phyloP scores from a whole-genome alignment of 306 rosid species.

The Prinsepia uniflora region DNA sequence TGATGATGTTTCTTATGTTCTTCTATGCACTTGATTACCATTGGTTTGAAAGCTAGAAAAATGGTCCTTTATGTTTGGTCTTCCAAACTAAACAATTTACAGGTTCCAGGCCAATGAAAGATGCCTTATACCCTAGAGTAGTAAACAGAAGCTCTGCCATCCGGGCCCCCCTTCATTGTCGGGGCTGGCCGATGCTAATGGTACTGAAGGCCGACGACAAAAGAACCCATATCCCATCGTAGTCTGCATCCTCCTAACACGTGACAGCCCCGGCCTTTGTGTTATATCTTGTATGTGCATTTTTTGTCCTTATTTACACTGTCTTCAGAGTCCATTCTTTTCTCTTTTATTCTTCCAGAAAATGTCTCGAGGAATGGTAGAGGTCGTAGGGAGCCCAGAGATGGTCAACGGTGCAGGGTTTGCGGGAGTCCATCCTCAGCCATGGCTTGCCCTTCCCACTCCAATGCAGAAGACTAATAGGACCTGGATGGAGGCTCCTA shows the following conservation, averaged over 20 bases:
- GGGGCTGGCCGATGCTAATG: background rate
- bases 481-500: slow-evolving; percentile 58
- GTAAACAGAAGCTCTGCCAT: background rate
- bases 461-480: slow-evolving; percentile 68
- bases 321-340: background rate
- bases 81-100: background rate
- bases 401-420: slow-evolving; percentile 53
- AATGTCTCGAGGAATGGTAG: slow-evolving; percentile 45
- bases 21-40: background rate
- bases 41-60: background rate
- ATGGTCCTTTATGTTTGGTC: background rate
- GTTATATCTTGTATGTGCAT: background rate
- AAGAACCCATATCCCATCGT: background rate
- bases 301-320: background rate
- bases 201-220: background rate
- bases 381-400: slow-evolving; percentile 70
- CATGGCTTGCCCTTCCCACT: slow-evolving; percentile 80
- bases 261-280: background rate
- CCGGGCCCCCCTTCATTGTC: background rate
- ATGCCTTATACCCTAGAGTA: background rate
- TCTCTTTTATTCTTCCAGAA: slow-evolving; percentile 43
- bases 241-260: background rate
- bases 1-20: background rate
- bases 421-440: slow-evolving; percentile 63
- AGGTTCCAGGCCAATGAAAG: background rate